A percentile compares a stretch with the other conserved stretches of the same genome.
phyloP scores from a whole-genome alignment of 148 eudicot genomes.

The Diospyros kaki region DNA sequence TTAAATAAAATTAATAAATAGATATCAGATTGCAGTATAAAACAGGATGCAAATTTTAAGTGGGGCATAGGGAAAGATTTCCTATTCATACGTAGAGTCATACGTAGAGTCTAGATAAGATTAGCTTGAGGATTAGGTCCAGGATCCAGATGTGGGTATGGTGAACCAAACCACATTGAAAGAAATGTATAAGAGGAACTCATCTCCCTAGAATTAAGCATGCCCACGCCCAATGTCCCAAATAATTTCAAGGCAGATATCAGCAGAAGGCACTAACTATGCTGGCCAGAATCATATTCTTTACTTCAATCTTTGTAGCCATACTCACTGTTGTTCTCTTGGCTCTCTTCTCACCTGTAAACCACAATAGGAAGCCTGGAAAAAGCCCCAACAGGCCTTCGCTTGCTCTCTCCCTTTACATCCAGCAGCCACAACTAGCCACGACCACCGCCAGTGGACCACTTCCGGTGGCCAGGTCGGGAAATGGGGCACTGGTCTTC shows the following conservation, averaged over 20 bases:
- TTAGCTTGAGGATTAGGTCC: too few species aligned
- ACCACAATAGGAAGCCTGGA: constrained; percentile 23
- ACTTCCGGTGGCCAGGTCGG: not conserved
- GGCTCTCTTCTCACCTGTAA: constrained; percentile 51
- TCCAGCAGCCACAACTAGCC: constrained; percentile 42
- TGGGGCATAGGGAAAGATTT: too few species aligned
- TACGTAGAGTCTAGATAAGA: too few species aligned
- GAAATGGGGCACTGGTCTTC: constrained; percentile 43
- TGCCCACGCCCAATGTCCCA: too few species aligned
- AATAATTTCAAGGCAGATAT: not conserved
- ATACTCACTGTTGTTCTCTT: constrained; percentile 53
- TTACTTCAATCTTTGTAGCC: constrained; percentile 48
- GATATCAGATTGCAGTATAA: too few species aligned
- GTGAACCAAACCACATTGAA: too few species aligned
- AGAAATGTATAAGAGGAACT: too few species aligned
- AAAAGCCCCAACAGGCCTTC: constrained; percentile 20
- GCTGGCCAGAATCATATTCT: constrained; percentile 57
- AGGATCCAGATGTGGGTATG: too few species aligned
- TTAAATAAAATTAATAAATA: too few species aligned
- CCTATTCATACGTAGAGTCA: too few species aligned
- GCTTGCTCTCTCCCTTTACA: constrained; percentile 58
- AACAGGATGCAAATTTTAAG: too few species aligned
- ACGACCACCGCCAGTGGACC: not conserved
- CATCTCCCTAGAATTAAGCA: too few species aligned
- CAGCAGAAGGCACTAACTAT: constrained; percentile 23